Evolutionary conservation across 2,329 filamentous ascomycete genomes (phyloP).

Genomic region (Penicillium frequentans): DNA sequence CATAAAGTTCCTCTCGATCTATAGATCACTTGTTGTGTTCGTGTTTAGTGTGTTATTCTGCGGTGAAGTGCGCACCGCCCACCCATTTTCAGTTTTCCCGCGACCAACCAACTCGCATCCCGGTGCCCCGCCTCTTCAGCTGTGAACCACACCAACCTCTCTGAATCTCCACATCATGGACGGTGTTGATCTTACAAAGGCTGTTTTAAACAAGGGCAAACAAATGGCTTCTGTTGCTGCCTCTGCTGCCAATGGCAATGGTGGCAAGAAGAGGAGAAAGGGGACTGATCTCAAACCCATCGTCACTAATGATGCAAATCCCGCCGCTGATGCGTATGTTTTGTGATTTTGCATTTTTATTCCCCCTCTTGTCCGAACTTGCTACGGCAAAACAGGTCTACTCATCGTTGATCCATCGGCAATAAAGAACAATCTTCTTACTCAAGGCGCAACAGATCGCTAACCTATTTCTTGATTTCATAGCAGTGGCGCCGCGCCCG

Average conservation of each 20-base stretch:
- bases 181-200: constrained; percentile 64
- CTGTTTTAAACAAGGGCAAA: constrained; percentile 66
- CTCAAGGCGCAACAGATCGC: background rate
- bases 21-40: background rate
- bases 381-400: background rate
- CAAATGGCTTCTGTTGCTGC: constrained; percentile 56
- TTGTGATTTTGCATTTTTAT: constrained; percentile 9
- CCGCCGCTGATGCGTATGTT: constrained; percentile 48
- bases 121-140: constrained; percentile 24
- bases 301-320: constrained; percentile 60
- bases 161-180: constrained; percentile 53
- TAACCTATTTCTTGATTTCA: constrained; percentile 7
- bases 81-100: constrained; percentile 1
- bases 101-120: constrained; percentile 21
- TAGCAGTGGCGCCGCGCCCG: constrained; percentile 30
- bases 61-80: constrained; percentile 9
- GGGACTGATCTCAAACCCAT: constrained; percentile 65
- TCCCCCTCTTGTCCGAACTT: background rate
- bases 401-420: background rate
- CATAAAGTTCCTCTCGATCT: background rate
- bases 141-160: constrained; percentile 2
- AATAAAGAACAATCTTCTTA: background rate
- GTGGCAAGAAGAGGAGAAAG: constrained; percentile 66
- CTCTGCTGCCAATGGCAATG: constrained; percentile 54
- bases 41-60: background rate